Base-by-base conservation (phyloP, 495 filamentous ascomycete species). In the Letharia columbiana region DNA sequence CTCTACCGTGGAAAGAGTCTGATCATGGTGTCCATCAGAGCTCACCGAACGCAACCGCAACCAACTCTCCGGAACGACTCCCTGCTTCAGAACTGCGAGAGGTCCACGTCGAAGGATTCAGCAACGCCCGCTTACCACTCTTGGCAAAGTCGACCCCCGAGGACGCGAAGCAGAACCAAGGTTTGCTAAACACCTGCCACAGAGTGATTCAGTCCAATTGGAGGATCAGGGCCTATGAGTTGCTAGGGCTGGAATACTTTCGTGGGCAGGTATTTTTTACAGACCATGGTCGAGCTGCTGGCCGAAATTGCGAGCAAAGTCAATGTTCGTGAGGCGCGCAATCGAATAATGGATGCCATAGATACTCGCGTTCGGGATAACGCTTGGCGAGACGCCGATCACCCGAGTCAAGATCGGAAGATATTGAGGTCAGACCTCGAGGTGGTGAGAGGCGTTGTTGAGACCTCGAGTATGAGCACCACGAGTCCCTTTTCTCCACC, bases 381-480 rank as follows among this genome's bases (percentile, higher is more conserved):
- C 15, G 15, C 52, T 45, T 33, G 56, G 35, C 28, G 23, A 23
- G 42, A 11, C 56, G 20, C 42, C 4, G 33, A 12, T 40, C 15
- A 50, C 12, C 3, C 12, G 41, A 65, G 41, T 23, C 31, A 20
- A 33, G 54, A 17, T 28, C 41, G 54, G 54, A 44, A 41, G 41
- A 35, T 37, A 6, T 44, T 50, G 31, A 65, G 39, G 39, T 35
- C 41, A 23, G 42, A 65, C 40, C 63, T 47, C 63, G 63, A 60
- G 63, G n/a, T 50, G 33, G 63, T 65, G 33, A 60, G n/a, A 35
- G 54, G 33, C 54, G 33, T 57, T 11, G 33, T 57, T 20, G 17
- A 37, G 37, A 58, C 57, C 31, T 60, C 63, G 54, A 65, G 63
- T 60, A 65, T 65, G 63, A 58, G 41, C 40, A 60, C 31, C 23